Evolutionary conservation across 1,284 basidiomycete species (phyloP), one percentile per base, ranked within the genome.

Genomic region (Malassezia psittaci): DNA sequence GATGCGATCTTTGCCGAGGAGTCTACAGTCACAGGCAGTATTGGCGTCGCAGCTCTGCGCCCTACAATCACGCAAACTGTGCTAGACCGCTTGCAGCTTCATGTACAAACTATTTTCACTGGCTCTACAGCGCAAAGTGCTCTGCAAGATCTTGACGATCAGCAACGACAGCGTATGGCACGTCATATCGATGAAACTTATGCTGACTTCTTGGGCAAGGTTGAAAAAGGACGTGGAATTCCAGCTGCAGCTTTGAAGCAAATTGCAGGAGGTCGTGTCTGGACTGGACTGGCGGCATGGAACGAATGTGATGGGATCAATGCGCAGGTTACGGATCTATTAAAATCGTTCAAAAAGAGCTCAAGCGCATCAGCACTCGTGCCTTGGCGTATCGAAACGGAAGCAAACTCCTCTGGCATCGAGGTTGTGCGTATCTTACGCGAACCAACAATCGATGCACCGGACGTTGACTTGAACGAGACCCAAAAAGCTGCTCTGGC

Each of bases 181-280:
- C 46, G 51, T 13, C 67, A 76, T 51, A 73, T 77, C 16, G 77
- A 78, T 59, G 69, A 72, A 51, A 76, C 72, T 56, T 77, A 77
- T 58, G 58, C 60, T 36, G 67, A 68, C 36, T 71, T 71, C 49
- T 50, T 71, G 1, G 48, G 52, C 15, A 69, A 72, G 62, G 77
- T 78, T 1, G 69, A 68, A 52, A 67, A 73, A 9, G 77, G 77
- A 4, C 63, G 77, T 32, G 62, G 66, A 8, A 72, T 78, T 29
- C 64, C 69, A 12, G 57, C 62, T 29, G 75, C 76, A 3, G 63
- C 75, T 6, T 68, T 78, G 13, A 72, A 76, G 39, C 57, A 60
- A 8, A 60, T 78, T 18, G 77, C 77, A 0, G 77, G 77, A 12
- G 77, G 77, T 1, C 56, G 77, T 18, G 77, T 78, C n/a, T 75